A percentile compares a stretch with the other conserved stretches of the same genome.
Conservation (phyloP, 257 asterid genomes). For the Solanum sitiens region DNA sequence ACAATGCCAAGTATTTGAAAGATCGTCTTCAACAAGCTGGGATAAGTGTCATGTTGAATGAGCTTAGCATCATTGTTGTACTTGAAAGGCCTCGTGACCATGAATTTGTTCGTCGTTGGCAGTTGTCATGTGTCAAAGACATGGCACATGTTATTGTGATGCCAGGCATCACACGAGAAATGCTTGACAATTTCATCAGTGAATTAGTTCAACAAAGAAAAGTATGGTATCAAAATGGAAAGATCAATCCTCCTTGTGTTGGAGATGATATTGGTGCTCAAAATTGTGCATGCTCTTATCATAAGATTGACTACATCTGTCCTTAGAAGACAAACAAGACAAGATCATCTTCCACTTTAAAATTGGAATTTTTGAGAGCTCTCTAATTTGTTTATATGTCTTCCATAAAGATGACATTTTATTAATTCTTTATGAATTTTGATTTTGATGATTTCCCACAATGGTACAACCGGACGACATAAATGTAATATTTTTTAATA, state of each 20-base stretch:
- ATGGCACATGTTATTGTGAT: conserved; percentile 13
- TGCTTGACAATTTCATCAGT: background rate
- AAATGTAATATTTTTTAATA: too few relatives aligned
- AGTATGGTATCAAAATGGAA: background rate
- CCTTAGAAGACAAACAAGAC: background rate
- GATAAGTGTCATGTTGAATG: conserved; percentile 9
- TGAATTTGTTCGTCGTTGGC: background rate
- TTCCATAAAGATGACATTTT: too few relatives aligned
- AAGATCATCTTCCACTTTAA: background rate
- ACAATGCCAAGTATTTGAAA: conserved; percentile 5
- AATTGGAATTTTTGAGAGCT: too few relatives aligned
- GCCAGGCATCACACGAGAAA: conserved; percentile 7
- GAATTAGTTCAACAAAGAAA: background rate
- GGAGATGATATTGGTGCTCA: conserved; percentile 1
- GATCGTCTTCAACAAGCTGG: conserved; percentile 8
- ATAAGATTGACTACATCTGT: background rate
- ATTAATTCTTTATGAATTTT: too few relatives aligned
- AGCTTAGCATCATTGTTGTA: background rate
- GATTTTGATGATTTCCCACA: too few relatives aligned
- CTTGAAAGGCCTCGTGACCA: background rate
- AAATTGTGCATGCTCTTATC: background rate
- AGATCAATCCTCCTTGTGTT: background rate
- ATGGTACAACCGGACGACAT: too few relatives aligned
- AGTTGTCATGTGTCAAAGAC: background rate
- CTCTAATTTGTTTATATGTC: too few relatives aligned